Base-by-base conservation (phyloP, 176 grass and related monocot species). In the Musa schizocarpa region DNA sequence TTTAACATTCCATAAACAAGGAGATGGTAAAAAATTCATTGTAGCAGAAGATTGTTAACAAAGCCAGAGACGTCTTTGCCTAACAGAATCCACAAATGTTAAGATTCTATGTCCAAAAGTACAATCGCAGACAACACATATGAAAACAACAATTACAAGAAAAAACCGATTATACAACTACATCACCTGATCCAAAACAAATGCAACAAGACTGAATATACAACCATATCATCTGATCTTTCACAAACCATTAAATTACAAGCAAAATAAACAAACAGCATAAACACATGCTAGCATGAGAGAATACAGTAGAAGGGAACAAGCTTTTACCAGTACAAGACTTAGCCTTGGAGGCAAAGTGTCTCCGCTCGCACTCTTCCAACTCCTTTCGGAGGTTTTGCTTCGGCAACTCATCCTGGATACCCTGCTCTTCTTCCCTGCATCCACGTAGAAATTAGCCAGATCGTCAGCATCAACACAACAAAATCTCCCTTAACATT, bases 401-500 rank as follows among this genome's bases (percentile, higher is more conserved):
- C 86, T 94, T 99, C 79, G 94, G 88, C 48, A 99, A 19, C 86
- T 99, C 90, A 68, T 98, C 88, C 78, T 92, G 86, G 27, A 90
- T 99, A 76, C 87, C 88, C 61, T 99, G 95, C 19, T 90, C 95
- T 14, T 94, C 95, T 85, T 85, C 94, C 73, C 95, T 99, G 90
- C 61, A 86, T 24, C 72, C 52, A 72, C 9, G 50, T 12, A 62
- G 52, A 9, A 72, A 69, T 55, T 53, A 76, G 13, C 20, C 13
- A 21, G 11, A 9, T 25, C 48, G 24, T 53, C 50, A 69, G 9
- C 27, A 75, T 29, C 29, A 29, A 29, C 22, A 56, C 11, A 54
- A 12, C 0, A 3, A 74, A 26, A 50, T 0, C 11, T 48, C 8
- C 67, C 50, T 4, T 0, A 5, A 6, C 29, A 59, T 13, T 19